A percentile compares a stretch with the other conserved stretches of the same genome.
Evolutionary conservation across 1,284 basidiomycete species (phyloP).

Genomic region (Microbotryomycetes sp.): DNA sequence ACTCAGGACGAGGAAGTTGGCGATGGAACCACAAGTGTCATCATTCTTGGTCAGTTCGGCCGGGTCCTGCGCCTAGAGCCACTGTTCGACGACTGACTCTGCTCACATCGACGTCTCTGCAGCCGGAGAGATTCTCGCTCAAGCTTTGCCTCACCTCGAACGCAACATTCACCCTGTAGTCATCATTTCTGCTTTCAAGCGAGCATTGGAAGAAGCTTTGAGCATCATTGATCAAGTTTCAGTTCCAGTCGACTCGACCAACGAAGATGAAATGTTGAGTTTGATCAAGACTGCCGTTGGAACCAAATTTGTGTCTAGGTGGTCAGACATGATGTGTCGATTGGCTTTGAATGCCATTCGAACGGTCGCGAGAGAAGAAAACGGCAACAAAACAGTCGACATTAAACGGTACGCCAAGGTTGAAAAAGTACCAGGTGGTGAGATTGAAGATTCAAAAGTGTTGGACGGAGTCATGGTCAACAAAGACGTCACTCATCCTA

Average conservation of each 20-base stretch:
- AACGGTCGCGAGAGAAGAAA: conserved; percentile 53
- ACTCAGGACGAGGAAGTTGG: conserved; percentile 99
- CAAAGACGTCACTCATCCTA: conserved; percentile 98
- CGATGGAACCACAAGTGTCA: conserved; percentile 94
- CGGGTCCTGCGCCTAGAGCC: too few relatives aligned
- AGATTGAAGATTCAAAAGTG: conserved; percentile 88
- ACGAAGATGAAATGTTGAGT: conserved; percentile 87
- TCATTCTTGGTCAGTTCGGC: conserved; percentile 71
- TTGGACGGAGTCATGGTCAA: conserved; percentile 92
- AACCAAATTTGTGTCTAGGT: conserved; percentile 95
- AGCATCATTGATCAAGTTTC: conserved; percentile 81
- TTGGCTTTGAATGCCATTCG: conserved; percentile 89
- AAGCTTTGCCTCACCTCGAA: conserved; percentile 85
- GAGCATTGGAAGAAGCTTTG: conserved; percentile 84
- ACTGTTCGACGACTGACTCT: background rate
- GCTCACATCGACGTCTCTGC: conserved; percentile 8
- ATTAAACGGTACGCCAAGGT: conserved; percentile 97
- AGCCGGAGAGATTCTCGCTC: conserved; percentile 99
- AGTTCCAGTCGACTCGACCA: conserved; percentile 77
- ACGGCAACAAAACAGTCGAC: conserved; percentile 77
- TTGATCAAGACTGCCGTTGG: conserved; percentile 98
- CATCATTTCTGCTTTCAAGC: conserved; percentile 96
- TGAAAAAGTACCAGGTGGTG: conserved; percentile 94
- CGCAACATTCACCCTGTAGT: conserved; percentile 97
- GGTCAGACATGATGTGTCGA: conserved; percentile 96